Evolutionary conservation across 2,329 filamentous ascomycete species (phyloP).

Genomic region (Aspergillus hortae): DNA sequence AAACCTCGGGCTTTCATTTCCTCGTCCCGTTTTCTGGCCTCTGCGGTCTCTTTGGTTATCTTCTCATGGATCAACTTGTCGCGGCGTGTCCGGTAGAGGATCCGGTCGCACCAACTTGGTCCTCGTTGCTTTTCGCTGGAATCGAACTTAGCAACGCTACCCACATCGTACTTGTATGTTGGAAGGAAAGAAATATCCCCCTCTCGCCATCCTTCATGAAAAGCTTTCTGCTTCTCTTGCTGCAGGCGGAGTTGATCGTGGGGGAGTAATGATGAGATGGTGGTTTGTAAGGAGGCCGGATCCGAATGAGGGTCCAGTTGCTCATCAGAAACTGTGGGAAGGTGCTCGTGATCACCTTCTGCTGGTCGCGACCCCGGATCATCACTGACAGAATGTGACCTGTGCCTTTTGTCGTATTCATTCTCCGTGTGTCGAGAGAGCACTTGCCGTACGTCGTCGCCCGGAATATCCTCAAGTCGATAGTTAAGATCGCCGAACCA

Average conservation of each 20-base stretch:
- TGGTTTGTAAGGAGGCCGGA: constrained; percentile 82
- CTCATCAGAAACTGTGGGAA: constrained; percentile 48
- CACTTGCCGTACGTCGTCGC: constrained; percentile 81
- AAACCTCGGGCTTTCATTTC: constrained; percentile 81
- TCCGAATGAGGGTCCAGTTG: constrained; percentile 70
- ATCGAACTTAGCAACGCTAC: constrained; percentile 89
- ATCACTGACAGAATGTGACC: constrained; percentile 10
- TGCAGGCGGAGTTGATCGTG: constrained; percentile 82
- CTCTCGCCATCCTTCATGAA: constrained; percentile 90
- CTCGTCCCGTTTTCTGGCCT: constrained; percentile 69
- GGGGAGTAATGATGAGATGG: constrained; percentile 77
- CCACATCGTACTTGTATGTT: constrained; percentile 96
- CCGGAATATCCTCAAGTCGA: constrained; percentile 79
- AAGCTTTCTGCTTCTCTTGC: constrained; percentile 71
- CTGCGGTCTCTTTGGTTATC: constrained; percentile 61
- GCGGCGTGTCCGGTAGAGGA: constrained; percentile 75
- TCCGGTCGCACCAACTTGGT: constrained; percentile 95
- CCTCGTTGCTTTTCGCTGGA: constrained; percentile 90
- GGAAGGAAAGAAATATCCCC: constrained; percentile 84
- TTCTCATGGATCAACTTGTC: constrained; percentile 66
- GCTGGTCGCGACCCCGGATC: not conserved
- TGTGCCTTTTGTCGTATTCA: constrained; percentile 62
- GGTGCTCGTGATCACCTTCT: not conserved
- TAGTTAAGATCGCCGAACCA: constrained; percentile 98
- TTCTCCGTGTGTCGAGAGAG: constrained; percentile 78